phyloP scores from a whole-genome alignment of 371 early-diverging fungal genomes.

The Batkoa obscura region DNA sequence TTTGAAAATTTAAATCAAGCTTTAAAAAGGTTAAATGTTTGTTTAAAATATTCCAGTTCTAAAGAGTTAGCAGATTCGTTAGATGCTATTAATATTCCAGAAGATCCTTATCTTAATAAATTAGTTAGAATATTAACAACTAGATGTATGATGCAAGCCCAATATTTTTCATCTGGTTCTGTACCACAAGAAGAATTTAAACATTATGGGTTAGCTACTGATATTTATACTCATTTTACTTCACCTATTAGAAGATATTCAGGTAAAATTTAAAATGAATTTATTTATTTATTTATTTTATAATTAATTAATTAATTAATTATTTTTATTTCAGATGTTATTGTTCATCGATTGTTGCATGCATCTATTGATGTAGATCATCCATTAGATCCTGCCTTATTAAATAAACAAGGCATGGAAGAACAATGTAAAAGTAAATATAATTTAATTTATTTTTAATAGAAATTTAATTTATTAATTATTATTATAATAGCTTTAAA shows the following conservation, averaged over 20 bases:
- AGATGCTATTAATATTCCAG: slow-evolving; percentile 45
- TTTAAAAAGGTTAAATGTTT: slow-evolving; percentile 15
- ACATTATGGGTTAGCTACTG: slow-evolving; percentile 73
- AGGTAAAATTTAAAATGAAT: slow-evolving; percentile 18
- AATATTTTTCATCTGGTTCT: slow-evolving; percentile 73
- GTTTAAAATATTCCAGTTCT: slow-evolving; percentile 25
- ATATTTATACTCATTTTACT: slow-evolving; percentile 85
- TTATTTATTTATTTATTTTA: not conserved
- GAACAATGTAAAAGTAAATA: slow-evolving; percentile 55
- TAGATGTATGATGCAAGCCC: slow-evolving; percentile 84
- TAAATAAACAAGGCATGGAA: slow-evolving; percentile 54
- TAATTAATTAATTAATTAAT: not conserved
- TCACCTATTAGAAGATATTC: slow-evolving; percentile 93
- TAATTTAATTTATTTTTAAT: not conserved
- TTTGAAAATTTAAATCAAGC: slow-evolving; percentile 59
- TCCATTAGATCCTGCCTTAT: slow-evolving; percentile 43
- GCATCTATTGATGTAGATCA: slow-evolving; percentile 50
- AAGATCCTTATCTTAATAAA: slow-evolving; percentile 75
- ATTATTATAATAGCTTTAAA: slow-evolving; percentile 31
- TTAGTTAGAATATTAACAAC: slow-evolving; percentile 81
- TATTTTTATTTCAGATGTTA: slow-evolving; percentile 43
- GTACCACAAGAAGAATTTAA: slow-evolving; percentile 51
- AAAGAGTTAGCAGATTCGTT: slow-evolving; percentile 68
- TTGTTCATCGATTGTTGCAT: slow-evolving; percentile 81
- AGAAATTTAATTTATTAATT: not conserved